Conservation (phyloP, 495 filamentous ascomycete genomes). For the Physcia stellaris region DNA sequence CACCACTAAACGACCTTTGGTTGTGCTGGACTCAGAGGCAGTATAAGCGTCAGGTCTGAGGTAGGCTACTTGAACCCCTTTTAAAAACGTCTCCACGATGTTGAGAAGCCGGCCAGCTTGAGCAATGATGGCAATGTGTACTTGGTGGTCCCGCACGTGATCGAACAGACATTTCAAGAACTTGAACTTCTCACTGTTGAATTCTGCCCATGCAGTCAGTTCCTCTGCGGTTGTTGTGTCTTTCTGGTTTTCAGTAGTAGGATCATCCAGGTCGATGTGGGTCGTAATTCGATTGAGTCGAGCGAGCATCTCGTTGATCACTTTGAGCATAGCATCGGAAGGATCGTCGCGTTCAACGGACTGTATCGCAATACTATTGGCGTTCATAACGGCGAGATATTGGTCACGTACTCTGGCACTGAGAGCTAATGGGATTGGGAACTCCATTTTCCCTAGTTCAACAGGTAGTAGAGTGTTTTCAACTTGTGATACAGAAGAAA, state of each 20-base stretch:
- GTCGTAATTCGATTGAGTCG: conserved; percentile 34
- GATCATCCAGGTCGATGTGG: conserved; percentile 40
- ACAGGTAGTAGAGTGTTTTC: conserved; percentile 5
- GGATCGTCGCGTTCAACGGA: conserved; percentile 10
- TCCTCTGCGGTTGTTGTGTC: conserved; percentile 21
- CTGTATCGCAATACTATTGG: conserved; percentile 10
- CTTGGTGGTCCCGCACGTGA: conserved; percentile 21
- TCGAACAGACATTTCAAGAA: conserved; percentile 41
- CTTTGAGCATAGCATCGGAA: conserved; percentile 12
- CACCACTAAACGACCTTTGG: conserved; percentile 29
- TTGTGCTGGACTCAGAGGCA: conserved; percentile 16
- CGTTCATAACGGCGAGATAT: conserved; percentile 16
- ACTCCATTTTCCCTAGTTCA: conserved; percentile 12
- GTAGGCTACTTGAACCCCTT: conserved; percentile 32
- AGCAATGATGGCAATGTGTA: conserved; percentile 36
- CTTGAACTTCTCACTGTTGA: conserved; percentile 42
- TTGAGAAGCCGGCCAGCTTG: conserved; percentile 27
- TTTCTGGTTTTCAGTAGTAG: conserved; percentile 25
- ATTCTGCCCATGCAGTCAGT: conserved; percentile 40
- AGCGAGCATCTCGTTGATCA: conserved; percentile 26
- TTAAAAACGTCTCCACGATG: conserved; percentile 39
- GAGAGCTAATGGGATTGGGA: conserved; percentile 17
- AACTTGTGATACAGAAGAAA: conserved; percentile 2
- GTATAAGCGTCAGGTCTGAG: conserved; percentile 28
- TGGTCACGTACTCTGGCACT: conserved; percentile 15